phyloP scores from a whole-genome alignment of 352 stramenopile species.

The Aphanomyces cochlioides region DNA sequence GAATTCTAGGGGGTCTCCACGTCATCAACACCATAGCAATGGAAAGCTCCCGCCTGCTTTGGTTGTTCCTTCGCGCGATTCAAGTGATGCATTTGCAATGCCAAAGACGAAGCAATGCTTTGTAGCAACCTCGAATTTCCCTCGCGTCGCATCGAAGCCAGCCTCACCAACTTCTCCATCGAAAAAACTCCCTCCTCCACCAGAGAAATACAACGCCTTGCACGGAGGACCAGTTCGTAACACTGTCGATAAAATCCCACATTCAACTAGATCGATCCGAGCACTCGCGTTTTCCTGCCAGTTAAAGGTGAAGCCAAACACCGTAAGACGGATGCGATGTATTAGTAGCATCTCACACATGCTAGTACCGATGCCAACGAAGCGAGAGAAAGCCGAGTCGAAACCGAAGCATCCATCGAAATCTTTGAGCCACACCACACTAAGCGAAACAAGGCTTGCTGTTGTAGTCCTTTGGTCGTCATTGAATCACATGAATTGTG shows the following conservation, averaged over 20 bases:
- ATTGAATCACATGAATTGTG: not conserved
- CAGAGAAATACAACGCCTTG: slow-evolving; percentile 40
- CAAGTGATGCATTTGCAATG: slow-evolving; percentile 7
- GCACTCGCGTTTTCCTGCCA: slow-evolving; percentile 21
- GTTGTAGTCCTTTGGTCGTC: not conserved
- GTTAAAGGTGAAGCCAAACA: slow-evolving; percentile 28
- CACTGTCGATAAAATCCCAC: not conserved
- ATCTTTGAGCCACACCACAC: slow-evolving; percentile 44
- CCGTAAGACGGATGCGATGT: not conserved
- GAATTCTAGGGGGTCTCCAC: not conserved
- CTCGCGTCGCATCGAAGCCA: slow-evolving; percentile 12
- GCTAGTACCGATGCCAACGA: slow-evolving; percentile 18
- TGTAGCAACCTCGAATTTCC: not conserved
- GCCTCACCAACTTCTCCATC: slow-evolving; percentile 32
- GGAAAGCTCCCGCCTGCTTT: not conserved
- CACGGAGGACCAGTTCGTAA: slow-evolving; percentile 30
- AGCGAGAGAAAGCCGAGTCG: slow-evolving; percentile 6
- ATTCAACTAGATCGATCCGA: slow-evolving; percentile 25
- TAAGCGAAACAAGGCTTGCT: slow-evolving; percentile 34
- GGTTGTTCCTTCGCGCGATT: not conserved
- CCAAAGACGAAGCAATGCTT: slow-evolving; percentile 29
- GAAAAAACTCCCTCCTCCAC: slow-evolving; percentile 47
- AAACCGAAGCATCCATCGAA: slow-evolving; percentile 11
- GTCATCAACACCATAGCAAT: not conserved
- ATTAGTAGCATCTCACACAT: not conserved